Evolutionary conservation across 805 yeast species (phyloP), one percentile per base, ranked within the genome.

Genomic region (Spathaspora passalidarum): DNA sequence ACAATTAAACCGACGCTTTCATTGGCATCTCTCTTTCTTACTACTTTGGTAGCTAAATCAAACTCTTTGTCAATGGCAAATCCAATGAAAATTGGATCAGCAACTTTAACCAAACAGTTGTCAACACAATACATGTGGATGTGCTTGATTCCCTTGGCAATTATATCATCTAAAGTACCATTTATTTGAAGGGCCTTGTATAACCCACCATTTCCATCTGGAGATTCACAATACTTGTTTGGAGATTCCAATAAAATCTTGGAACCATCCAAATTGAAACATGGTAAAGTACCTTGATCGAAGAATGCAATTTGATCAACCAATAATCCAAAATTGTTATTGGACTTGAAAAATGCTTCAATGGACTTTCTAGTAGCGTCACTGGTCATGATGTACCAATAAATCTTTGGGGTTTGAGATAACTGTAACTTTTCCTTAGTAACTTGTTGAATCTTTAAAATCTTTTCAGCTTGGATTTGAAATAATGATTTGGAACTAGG

Each of bases 201-300:
- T 42, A 94, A 73, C 1, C 99, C 99, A 48, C 99, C 99, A 63
- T 94, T 94, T 1, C 99, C 99, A 65, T 94, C 98, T 1, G 99
- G 99, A 5, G 97, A 87, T 57, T 86, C 86, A 21, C 90, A 84
- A 32, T 88, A 75, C 20, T 74, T 66, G 36, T 68, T 59, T 37
- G 76, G 70, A 6, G 81, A 63, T 50, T 80, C 81, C 60, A 89
- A 60, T 46, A 91, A 75, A 53, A 94, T 78, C 57, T 84, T 79
- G 18, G 72, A 60, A 35, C 97, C 99, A 21, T 79, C 79, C 40
- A 71, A 54, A 55, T 80, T 79, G 51, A 94, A 82, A 49, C 97
- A 95, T 10, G 99, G 99, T 52, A 94, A 75, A 1, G 92, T 87
- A 18, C 99, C 99, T 66, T 94, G 99, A 68, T 92, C 85, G 67